phyloP scores from a whole-genome alignment of 78 protist species.

The Dictyostelium intermedium region DNA sequence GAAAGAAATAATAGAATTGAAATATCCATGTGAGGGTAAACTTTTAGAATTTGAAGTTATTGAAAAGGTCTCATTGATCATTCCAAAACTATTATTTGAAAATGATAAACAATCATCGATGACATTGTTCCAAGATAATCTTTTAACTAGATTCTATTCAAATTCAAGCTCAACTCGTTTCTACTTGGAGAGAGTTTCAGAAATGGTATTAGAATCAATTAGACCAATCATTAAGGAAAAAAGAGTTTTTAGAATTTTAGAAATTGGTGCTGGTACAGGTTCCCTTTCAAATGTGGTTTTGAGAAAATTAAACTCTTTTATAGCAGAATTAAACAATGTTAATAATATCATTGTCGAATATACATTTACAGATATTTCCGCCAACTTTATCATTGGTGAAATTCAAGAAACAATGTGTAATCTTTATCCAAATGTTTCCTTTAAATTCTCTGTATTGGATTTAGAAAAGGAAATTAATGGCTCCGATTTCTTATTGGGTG shows the following conservation, averaged over 20 bases:
- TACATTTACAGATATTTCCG: constrained; percentile 47
- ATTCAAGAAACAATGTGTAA: not conserved
- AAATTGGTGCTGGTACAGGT: constrained; percentile 72
- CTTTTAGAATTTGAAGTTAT: constrained; percentile 2
- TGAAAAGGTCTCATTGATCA: constrained; percentile 9
- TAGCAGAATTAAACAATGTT: not conserved
- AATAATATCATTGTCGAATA: not conserved
- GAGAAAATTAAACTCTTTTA: not conserved
- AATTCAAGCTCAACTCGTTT: not conserved
- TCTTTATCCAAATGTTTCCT: not conserved
- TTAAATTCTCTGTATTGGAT: constrained; percentile 9
- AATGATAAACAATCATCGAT: constrained; percentile 9
- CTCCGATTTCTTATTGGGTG: not conserved
- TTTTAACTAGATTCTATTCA: constrained; percentile 15
- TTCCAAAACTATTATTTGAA: constrained; percentile 8
- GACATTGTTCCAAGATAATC: constrained; percentile 9
- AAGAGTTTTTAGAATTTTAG: constrained; percentile 32
- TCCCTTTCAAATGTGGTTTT: not conserved
- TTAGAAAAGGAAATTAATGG: not conserved
- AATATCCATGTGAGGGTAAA: not conserved
- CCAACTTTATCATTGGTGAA: not conserved
- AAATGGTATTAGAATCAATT: not conserved
- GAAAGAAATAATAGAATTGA: not conserved
- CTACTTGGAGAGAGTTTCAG: not conserved
- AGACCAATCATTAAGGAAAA: not conserved